Conservation (phyloP, 2,329 filamentous ascomycete genomes). For the Fusarium globosum region DNA sequence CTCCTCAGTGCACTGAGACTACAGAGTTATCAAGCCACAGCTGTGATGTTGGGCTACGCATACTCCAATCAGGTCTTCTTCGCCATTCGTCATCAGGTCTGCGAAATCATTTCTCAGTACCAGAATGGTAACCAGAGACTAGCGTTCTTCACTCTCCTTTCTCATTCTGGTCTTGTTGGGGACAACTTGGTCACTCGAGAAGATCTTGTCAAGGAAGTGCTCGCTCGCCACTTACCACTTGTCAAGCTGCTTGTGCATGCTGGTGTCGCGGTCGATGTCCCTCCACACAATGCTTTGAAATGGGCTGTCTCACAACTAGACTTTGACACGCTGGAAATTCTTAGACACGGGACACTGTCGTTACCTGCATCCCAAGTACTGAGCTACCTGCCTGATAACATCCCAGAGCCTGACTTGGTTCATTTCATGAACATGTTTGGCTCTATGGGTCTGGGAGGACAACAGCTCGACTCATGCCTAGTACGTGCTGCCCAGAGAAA, state of each 20-base stretch:
- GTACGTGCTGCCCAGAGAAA: neutral
- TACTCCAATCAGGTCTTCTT: conserved; percentile 2
- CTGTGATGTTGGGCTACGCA: conserved; percentile 6
- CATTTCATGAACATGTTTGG: conserved; percentile 7
- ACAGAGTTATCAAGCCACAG: neutral
- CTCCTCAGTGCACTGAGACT: neutral
- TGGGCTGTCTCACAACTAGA: conserved; percentile 4
- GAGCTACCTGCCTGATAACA: neutral
- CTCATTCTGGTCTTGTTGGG: neutral
- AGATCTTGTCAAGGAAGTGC: conserved; percentile 1
- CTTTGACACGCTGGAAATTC: conserved; percentile 2
- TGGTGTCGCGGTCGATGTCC: neutral
- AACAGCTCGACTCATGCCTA: neutral
- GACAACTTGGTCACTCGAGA: conserved; percentile 5
- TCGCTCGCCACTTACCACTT: neutral
- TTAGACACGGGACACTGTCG: neutral
- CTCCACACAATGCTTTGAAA: conserved; percentile 1
- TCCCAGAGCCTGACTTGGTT: neutral
- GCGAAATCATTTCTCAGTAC: neutral
- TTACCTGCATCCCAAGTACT: neutral
- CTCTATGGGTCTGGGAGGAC: neutral
- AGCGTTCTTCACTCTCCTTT: neutral
- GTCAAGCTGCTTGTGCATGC: conserved; percentile 1
- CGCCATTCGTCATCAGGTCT: neutral
- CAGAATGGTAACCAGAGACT: neutral